Base-by-base conservation (phyloP, 177 flowering plant species). In the Tripterygium wilfordii region DNA sequence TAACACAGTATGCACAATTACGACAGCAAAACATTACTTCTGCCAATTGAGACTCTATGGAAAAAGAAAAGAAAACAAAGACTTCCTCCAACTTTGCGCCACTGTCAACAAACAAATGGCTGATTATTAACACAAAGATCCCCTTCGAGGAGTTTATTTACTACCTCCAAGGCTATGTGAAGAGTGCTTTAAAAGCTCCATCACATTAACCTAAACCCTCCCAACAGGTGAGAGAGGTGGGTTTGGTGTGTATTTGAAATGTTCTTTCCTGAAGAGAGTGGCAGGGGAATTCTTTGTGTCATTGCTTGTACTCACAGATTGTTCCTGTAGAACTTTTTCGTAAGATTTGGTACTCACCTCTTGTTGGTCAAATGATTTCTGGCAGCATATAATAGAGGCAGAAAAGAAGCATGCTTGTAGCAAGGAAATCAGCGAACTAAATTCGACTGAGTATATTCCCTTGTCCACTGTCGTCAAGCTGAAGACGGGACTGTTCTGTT, bases 201-300 rank as follows among this genome's bases (percentile, higher is more conserved):
- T 3, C 22, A 9, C n/a, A 1, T 0, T 17, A 33, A 33, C 45
- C 62, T 79, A 88, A 29, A 70, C 87, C 39, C 96, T 77, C 1
- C 87, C 88, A 42, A 70, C 78, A 1, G 91, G 94, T 27, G 94
- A 88, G 41, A 56, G 68, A 10, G 94, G 91, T 33, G 91, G 96
- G 49, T 55, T 54, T 37, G 85, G 45, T 22, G 71, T 61, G 41
- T 58, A 74, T 36, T 58, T 78, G 8, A 56, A 41, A 2, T 68
- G 71, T n/a, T 45, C 29, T 29, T 68, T 57, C 20, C 56, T 61
- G 29, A 51, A 51, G 36, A 43, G 12, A 27, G 9, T 9, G 5
- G 55, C 33, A 20, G 62, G 15, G 8, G 27, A 24, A 31, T 55
- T 26, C 49, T 49, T 61, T 27, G 24, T 16, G 25, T 50, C 46